phyloP scores from a whole-genome alignment of 2,329 filamentous ascomycete genomes.

The Beauveria asiatica region DNA sequence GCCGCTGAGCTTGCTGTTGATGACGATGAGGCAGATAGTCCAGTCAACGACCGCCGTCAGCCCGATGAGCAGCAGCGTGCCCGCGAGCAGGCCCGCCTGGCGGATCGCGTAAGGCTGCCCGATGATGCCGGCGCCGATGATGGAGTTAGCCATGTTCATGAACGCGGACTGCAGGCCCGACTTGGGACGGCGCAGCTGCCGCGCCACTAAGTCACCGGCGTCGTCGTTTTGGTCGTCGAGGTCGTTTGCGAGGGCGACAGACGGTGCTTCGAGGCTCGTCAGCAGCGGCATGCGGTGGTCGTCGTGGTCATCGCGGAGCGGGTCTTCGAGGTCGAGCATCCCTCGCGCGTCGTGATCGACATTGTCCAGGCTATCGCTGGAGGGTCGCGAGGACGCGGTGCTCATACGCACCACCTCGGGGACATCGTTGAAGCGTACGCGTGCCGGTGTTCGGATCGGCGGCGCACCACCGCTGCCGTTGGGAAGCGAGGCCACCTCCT shows the following conservation, averaged over 20 bases:
- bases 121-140: slow-evolving; percentile 72
- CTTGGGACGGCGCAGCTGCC: slow-evolving; percentile 60
- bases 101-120: slow-evolving; percentile 93
- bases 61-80: slow-evolving; percentile 65
- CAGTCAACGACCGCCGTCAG: slow-evolving; percentile 87
- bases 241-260: slow-evolving; percentile 56
- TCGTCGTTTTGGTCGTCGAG: slow-evolving; percentile 30
- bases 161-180: slow-evolving; percentile 82
- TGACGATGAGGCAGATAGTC: slow-evolving; percentile 94
- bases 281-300: slow-evolving; percentile 63
- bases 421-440: slow-evolving; percentile 64
- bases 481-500: background rate
- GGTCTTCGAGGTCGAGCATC: slow-evolving; percentile 31
- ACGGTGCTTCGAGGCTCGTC: slow-evolving; percentile 76
- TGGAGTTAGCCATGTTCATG: slow-evolving; percentile 99
- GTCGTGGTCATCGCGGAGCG: background rate
- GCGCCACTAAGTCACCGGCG: slow-evolving; percentile 40
- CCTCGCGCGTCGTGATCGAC: background rate
- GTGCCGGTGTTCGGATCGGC: slow-evolving; percentile 44
- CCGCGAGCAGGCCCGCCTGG: slow-evolving; percentile 79
- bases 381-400: slow-evolving; percentile 14
- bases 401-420: slow-evolving; percentile 33
- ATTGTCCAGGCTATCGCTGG: background rate
- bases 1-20: slow-evolving; percentile 94
- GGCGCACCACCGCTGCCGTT: background rate